These are phyloP conservation scores for Lactarius akahatsu DNA, from an alignment of 768 basidiomycete species.

Conservation along the genomic window DNA sequence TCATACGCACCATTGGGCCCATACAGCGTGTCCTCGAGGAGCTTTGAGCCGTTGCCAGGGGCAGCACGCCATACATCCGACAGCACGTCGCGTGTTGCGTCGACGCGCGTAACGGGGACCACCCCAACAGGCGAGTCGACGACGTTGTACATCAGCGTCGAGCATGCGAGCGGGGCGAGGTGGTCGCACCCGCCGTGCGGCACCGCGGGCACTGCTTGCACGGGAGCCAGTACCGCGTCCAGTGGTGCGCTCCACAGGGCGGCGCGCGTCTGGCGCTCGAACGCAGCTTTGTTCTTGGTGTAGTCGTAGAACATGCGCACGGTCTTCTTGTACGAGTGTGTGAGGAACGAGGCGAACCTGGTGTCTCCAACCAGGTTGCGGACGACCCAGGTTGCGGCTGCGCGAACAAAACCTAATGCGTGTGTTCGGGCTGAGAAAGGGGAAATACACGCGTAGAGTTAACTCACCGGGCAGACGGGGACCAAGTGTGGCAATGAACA, in stretches of 20 bases:
- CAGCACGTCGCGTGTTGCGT: constrained; percentile 40
- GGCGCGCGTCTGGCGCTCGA: constrained; percentile 1
- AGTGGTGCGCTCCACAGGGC: constrained; percentile 37
- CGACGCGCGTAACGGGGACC: constrained; percentile 45
- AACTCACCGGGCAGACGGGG: constrained; percentile 20
- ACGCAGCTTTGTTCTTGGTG: constrained; percentile 10
- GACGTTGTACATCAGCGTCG: constrained; percentile 43
- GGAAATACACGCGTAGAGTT: background rate
- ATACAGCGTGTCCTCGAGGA: constrained; percentile 67
- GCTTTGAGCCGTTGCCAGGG: constrained; percentile 52
- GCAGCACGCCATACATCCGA: constrained; percentile 57
- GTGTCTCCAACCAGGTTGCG: constrained; percentile 15
- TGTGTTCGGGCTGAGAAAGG: background rate
- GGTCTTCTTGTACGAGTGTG: constrained; percentile 9
- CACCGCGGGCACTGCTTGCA: constrained; percentile 39
- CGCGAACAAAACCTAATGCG: constrained; percentile 22
- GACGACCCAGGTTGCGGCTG: constrained; percentile 11
- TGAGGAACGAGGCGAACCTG: constrained; percentile 22
- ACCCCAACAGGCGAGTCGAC: constrained; percentile 44
- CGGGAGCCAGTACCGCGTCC: constrained; percentile 37
- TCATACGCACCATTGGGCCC: constrained; percentile 54
- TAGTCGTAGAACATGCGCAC: constrained; percentile 20
- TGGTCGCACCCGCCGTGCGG: constrained; percentile 28
- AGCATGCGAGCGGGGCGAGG: constrained; percentile 31
- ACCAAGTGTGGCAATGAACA: constrained; percentile 24